A percentile compares a stretch with the other conserved stretches of the same genome.
Conservation (phyloP, 192 early-diverging fungal genomes). For the Phlyctochytrium bullatum region DNA sequence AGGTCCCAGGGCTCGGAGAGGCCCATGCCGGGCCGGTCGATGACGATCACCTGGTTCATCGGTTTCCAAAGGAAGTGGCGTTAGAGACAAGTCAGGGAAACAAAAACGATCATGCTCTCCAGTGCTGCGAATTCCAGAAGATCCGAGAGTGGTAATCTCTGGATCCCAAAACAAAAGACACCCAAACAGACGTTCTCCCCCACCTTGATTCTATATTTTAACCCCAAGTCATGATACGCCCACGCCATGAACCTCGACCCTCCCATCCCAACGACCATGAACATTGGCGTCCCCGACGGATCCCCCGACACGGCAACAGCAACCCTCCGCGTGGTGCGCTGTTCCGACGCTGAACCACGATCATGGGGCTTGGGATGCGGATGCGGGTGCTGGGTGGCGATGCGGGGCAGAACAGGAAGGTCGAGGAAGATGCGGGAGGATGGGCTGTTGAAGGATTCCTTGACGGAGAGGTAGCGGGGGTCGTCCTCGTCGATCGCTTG, state of each 20-base stretch:
- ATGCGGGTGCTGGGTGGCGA: background rate
- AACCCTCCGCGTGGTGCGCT: background rate
- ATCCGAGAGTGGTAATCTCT: too few species aligned
- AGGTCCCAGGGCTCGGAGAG: conserved; percentile 3
- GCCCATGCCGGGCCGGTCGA: background rate
- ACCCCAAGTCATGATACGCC: background rate
- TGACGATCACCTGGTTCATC: background rate
- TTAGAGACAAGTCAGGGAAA: too few species aligned
- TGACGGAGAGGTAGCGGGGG: background rate
- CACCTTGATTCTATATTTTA: background rate
- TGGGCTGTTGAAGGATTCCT: background rate
- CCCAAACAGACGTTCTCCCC: background rate
- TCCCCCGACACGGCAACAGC: conserved; percentile 3
- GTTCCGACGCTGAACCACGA: background rate
- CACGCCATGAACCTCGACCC: background rate
- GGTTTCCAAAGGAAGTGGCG: too few species aligned
- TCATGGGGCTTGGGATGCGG: background rate
- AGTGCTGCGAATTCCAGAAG: too few species aligned
- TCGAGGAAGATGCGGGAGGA: background rate
- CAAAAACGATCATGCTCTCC: too few species aligned
- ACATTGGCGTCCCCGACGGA: background rate
- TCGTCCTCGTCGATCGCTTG: background rate
- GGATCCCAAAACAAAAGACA: background rate
- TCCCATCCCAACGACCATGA: background rate
- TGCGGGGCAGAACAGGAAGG: background rate